phyloP scores from a whole-genome alignment of 371 early-diverging fungal genomes.

The Mucor irregularis region DNA sequence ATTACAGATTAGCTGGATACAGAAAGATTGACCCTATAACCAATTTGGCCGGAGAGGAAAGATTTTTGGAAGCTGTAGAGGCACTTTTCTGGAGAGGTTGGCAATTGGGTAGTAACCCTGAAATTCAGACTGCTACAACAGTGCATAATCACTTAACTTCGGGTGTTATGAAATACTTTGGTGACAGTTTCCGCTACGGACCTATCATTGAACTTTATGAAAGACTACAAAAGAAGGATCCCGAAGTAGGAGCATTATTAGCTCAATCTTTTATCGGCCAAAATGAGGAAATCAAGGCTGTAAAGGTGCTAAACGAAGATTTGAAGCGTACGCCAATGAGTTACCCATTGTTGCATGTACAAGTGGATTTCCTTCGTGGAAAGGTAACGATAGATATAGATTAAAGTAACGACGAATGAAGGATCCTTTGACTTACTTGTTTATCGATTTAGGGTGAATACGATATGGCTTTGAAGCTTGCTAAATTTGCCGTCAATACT shows the following conservation, averaged over 20 bases:
- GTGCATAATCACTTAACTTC: constrained; percentile 84
- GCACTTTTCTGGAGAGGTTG: constrained; percentile 88
- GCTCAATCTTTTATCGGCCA: constrained; percentile 76
- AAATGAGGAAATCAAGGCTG: constrained; percentile 90
- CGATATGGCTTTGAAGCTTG: constrained; percentile 81
- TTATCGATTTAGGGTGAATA: constrained; percentile 53
- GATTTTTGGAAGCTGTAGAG: constrained; percentile 83
- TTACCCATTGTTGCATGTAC: constrained; percentile 81
- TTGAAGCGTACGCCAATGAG: constrained; percentile 78
- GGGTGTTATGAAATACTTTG: constrained; percentile 86
- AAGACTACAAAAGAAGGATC: constrained; percentile 76
- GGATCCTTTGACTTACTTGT: background rate
- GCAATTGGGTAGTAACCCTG: constrained; percentile 93
- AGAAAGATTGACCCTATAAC: constrained; percentile 84
- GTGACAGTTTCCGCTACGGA: constrained; percentile 75
- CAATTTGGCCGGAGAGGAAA: constrained; percentile 66
- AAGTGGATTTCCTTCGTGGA: constrained; percentile 80
- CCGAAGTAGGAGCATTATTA: constrained; percentile 86
- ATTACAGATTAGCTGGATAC: constrained; percentile 70
- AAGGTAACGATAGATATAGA: constrained; percentile 54
- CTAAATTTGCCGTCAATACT: constrained; percentile 88
- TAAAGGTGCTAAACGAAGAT: constrained; percentile 80
- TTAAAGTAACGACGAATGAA: background rate
- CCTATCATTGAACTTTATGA: constrained; percentile 83
- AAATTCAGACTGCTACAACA: constrained; percentile 88